Evolutionary conservation across 2,329 filamentous ascomycete genomes (phyloP).

Genomic region (Claviceps purpurea): DNA sequence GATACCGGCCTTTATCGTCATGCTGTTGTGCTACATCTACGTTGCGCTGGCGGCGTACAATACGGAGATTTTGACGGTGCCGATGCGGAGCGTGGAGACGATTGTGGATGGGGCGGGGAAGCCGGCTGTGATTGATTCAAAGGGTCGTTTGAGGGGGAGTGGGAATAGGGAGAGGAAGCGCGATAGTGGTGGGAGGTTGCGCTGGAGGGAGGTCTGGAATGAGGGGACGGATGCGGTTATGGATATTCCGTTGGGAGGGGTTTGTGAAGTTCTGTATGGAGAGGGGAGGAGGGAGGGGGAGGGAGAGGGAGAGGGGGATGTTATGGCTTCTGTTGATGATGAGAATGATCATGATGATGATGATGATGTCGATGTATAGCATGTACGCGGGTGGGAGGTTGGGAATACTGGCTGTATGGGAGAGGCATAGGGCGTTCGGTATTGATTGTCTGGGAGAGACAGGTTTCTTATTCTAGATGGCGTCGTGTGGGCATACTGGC

Average conservation of each 20-base stretch:
- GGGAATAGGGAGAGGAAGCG: slow-evolving; percentile 23
- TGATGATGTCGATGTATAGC: neutral
- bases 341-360: neutral
- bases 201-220: slow-evolving; percentile 80
- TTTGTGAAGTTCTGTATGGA: slow-evolving; percentile 89
- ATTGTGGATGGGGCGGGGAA: slow-evolving; percentile 84
- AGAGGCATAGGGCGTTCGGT: too few species aligned
- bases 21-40: slow-evolving; percentile 83
- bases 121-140: slow-evolving; percentile 67
- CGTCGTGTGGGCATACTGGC: too few species aligned
- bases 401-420: too few species aligned
- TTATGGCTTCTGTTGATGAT: slow-evolving; percentile 1
- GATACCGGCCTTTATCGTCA: slow-evolving; percentile 79
- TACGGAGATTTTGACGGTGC: slow-evolving; percentile 72
- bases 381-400: too few species aligned
- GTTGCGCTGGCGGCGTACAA: slow-evolving; percentile 87
- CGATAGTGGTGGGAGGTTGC: slow-evolving; percentile 26
- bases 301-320: neutral
- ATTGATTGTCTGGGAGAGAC: too few species aligned
- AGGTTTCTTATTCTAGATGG: too few species aligned
- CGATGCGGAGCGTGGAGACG: slow-evolving; percentile 68
- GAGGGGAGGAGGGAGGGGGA: slow-evolving; percentile 25
- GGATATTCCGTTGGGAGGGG: slow-evolving; percentile 89
- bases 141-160: slow-evolving; percentile 37
- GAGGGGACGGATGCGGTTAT: slow-evolving; percentile 92